Conservation (phyloP, 169 alveolate species). For the Babesia caballi region DNA sequence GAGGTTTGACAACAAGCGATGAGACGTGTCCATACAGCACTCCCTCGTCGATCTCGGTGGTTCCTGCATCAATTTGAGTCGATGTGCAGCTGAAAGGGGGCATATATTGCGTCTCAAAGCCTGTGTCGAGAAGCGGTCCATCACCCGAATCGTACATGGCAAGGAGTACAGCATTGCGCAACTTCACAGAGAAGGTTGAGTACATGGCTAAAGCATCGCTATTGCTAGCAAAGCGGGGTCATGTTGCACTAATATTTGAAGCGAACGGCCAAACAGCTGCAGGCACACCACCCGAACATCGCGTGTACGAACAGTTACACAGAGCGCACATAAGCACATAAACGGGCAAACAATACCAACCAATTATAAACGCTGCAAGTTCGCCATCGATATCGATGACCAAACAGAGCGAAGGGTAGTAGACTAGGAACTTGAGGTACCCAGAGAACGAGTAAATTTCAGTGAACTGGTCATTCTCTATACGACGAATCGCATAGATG, state of each 20-base stretch:
- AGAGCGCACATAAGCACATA: too few species aligned
- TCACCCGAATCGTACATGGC: too few species aligned
- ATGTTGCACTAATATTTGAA: too few species aligned
- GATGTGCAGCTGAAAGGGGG: not conserved
- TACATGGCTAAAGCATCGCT: too few species aligned
- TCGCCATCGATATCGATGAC: slow-evolving; percentile 46
- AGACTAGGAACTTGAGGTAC: slow-evolving; percentile 27
- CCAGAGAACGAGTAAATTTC: slow-evolving; percentile 33
- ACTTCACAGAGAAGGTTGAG: too few species aligned
- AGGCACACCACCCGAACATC: too few species aligned
- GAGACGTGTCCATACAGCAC: slow-evolving; percentile 69
- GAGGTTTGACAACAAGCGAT: slow-evolving; percentile 61
- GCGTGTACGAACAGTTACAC: too few species aligned
- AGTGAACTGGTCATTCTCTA: slow-evolving; percentile 43
- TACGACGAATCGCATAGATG: slow-evolving; percentile 36
- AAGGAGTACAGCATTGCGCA: too few species aligned
- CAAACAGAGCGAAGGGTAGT: slow-evolving; percentile 41
- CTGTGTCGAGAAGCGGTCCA: too few species aligned
- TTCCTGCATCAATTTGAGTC: slow-evolving; percentile 17
- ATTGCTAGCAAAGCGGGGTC: too few species aligned
- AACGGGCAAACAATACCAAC: slow-evolving; percentile 22
- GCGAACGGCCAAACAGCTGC: too few species aligned
- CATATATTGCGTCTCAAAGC: too few species aligned
- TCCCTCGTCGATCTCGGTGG: slow-evolving; percentile 8
- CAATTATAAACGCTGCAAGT: slow-evolving; percentile 56